phyloP scores from a whole-genome alignment of 805 yeast genomes.

The Starmera pachycereana region DNA sequence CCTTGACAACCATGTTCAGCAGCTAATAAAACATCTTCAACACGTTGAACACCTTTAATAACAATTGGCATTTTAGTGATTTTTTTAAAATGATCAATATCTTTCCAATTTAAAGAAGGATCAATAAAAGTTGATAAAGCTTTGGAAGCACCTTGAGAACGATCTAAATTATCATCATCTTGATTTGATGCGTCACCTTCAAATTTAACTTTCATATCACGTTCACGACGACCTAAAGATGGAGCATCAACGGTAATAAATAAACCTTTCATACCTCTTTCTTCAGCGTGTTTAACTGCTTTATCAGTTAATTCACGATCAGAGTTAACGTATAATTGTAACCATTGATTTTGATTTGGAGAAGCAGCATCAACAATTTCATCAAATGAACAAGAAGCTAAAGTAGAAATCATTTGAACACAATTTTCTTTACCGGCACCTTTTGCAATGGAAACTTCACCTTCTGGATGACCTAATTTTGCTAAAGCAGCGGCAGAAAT shows the following conservation, averaged over 20 bases:
- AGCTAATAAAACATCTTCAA: constrained; percentile 69
- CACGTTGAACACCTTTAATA: constrained; percentile 78
- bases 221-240: constrained; percentile 82
- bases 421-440: constrained; percentile 66
- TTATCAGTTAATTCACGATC: constrained; percentile 56
- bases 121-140: constrained; percentile 84
- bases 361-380: constrained; percentile 68
- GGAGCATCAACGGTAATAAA: constrained; percentile 94
- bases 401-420: constrained; percentile 87
- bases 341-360: constrained; percentile 74
- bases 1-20: constrained; percentile 65
- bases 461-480: constrained; percentile 85
- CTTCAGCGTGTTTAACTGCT: constrained; percentile 62
- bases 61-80: constrained; percentile 57
- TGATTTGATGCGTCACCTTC: constrained; percentile 38
- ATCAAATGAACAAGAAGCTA: constrained; percentile 81
- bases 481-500: constrained; percentile 90
- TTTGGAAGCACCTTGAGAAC: constrained; percentile 74
- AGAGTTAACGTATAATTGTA: constrained; percentile 74
- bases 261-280: constrained; percentile 67
- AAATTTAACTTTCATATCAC: constrained; percentile 64
- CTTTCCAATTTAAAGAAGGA: constrained; percentile 55
- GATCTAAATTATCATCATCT: constrained; percentile 42
- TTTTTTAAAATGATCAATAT: constrained; percentile 43
- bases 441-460: constrained; percentile 77